Evolutionary conservation across 192 early-diverging fungal species (phyloP).

Genomic region (Coemansia sp.): DNA sequence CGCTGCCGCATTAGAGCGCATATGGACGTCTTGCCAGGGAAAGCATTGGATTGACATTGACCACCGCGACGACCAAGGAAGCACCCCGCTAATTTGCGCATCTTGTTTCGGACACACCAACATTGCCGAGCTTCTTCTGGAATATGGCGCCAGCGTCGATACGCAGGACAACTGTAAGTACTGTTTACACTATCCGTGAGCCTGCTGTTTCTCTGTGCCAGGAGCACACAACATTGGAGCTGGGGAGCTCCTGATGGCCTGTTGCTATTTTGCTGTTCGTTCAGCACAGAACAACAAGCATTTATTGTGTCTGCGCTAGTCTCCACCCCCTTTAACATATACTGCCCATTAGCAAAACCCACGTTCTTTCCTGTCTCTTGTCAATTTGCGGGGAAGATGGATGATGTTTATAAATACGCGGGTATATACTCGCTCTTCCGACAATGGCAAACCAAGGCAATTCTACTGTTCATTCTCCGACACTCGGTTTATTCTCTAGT

Average conservation of each 20-base stretch:
- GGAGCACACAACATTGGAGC: too few relatives aligned
- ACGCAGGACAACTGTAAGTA: constrained; percentile 76
- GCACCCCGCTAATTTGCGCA: constrained; percentile 83
- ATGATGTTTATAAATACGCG: neutral
- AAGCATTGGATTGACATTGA: constrained; percentile 72
- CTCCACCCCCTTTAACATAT: neutral
- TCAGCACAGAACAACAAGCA: neutral
- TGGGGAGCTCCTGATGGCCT: too few relatives aligned
- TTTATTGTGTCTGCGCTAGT: neutral
- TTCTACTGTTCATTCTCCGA: constrained; percentile 13
- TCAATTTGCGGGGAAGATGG: neutral
- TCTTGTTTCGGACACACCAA: constrained; percentile 82
- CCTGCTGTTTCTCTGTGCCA: neutral
- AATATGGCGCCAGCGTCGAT: constrained; percentile 74
- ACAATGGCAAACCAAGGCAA: constrained; percentile 1
- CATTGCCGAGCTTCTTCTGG: constrained; percentile 68
- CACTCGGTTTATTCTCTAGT: neutral
- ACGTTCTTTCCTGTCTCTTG: neutral
- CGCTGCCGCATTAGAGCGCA: constrained; percentile 58
- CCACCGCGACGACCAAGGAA: constrained; percentile 81
- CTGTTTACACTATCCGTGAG: neutral
- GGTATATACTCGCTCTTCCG: neutral
- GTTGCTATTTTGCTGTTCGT: neutral
- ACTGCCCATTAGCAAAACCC: neutral
- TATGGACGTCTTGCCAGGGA: constrained; percentile 59